Evolutionary conservation across 805 yeast genomes (phyloP), one percentile per base, ranked within the genome.

Genomic region (Starmerella potacharoeniae): DNA sequence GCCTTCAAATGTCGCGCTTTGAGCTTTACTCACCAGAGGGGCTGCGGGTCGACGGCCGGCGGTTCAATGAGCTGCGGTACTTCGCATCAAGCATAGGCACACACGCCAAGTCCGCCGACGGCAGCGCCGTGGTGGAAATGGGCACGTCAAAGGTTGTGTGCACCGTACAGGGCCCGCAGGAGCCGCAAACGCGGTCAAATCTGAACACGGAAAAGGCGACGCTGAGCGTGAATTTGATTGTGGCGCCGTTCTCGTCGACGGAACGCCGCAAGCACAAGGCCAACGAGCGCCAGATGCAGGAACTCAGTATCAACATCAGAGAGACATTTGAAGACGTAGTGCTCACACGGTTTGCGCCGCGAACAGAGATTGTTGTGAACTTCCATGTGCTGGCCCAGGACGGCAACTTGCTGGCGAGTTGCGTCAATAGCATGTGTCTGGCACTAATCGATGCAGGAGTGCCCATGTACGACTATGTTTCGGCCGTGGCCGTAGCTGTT

Each of bases 1-100:
- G 13, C 9, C 22, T 8, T 6, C 16, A 28, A 4, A 42, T 60
- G 64, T 59, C 61, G 30, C 41, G 58, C 51, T 61, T 58, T 56
- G 98, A 93, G 73, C 70, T 93, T 46, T 91, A 86, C 66, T 90
- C 97, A 0, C 96, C 96, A 6, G 97, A 93, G 70, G 98, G 98
- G 5, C 76, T 93, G 48, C 76, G 98, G 60, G 73, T 55, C 13
- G 97, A 93, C 68, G 98, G 98, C 1, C 80, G 98, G 63, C 77
- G 98, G 59, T 89, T 93, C 89, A 88, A 91, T 64, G 98, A 93
- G 68, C 75, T 90, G 45, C 81, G 97, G 50, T 77, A 82, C 34
- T 86, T 93, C 64, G 80, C 79, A 40, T 86, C 95, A 66, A 78
- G 81, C 17, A 81, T 87, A 53, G 88, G 88, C 65, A 89, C 97